phyloP scores from a whole-genome alignment of 2,329 filamentous ascomycete species.

The Penicillium sp. region DNA sequence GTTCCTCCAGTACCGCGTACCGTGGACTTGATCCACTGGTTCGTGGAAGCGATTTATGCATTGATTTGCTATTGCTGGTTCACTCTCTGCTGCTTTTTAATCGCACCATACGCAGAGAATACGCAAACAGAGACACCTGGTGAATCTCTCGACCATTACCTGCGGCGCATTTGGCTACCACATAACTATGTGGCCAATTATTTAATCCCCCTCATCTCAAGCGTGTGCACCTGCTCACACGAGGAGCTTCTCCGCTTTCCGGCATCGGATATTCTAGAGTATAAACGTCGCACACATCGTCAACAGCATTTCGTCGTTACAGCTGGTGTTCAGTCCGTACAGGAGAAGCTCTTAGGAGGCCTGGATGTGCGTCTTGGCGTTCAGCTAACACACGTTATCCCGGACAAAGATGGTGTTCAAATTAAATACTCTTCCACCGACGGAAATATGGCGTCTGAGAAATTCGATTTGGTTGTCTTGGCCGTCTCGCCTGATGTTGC shows the following conservation, averaged over 20 bases:
- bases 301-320: conserved; percentile 58
- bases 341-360: conserved; percentile 50
- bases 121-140: conserved; percentile 13
- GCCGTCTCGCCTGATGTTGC: conserved; percentile 61
- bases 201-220: conserved; percentile 59
- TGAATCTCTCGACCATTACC: conserved; percentile 57
- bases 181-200: conserved; percentile 54
- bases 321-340: conserved; percentile 56
- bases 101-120: conserved; percentile 40
- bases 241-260: conserved; percentile 56
- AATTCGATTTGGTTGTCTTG: conserved; percentile 59
- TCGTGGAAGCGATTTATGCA: conserved; percentile 52
- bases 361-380: conserved; percentile 49
- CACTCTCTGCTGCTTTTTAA: conserved; percentile 55
- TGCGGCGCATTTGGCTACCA: conserved; percentile 56
- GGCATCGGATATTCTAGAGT: conserved; percentile 57
- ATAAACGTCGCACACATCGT: conserved; percentile 53
- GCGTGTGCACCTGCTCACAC: conserved; percentile 61
- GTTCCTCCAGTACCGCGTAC: conserved; percentile 48
- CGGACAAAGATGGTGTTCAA: conserved; percentile 22
- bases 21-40: conserved; percentile 41
- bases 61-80: conserved; percentile 60
- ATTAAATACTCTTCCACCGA: conserved; percentile 17
- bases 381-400: conserved; percentile 27
- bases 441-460: conserved; percentile 32